A percentile compares a stretch with the other conserved stretches of the same genome.
phyloP scores from a whole-genome alignment of 2,329 filamentous ascomycete species.

The Paradendryphiella salina region DNA sequence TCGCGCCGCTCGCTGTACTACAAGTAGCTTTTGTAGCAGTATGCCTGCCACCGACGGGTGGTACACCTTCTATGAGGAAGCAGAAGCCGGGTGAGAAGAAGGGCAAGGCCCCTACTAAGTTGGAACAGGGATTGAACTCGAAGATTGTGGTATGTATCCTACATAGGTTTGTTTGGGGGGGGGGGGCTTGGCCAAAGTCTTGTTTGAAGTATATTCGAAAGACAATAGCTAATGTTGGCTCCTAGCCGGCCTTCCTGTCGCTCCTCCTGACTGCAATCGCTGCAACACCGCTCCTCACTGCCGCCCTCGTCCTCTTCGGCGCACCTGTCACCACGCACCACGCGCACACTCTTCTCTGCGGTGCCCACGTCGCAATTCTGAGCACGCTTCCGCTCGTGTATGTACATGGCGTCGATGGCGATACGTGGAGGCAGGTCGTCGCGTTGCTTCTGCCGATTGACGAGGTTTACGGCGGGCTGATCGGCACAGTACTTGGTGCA shows the following conservation, averaged over 20 bases:
- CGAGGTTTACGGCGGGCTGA: conserved; percentile 77
- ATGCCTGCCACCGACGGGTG: conserved; percentile 61
- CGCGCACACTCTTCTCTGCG: conserved; percentile 75
- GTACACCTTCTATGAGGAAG: conserved; percentile 52
- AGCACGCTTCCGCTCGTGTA: conserved; percentile 81
- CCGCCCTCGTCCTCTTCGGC: conserved; percentile 81
- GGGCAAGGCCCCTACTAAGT: conserved; percentile 26
- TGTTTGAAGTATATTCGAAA: not conserved
- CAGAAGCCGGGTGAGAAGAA: conserved; percentile 53
- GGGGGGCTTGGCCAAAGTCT: not conserved
- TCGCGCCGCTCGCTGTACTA: conserved; percentile 65
- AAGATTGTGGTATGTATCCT: conserved; percentile 49
- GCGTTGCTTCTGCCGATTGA: conserved; percentile 74
- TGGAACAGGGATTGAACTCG: conserved; percentile 30
- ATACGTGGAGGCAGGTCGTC: conserved; percentile 71
- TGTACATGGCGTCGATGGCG: conserved; percentile 74
- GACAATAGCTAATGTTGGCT: not conserved
- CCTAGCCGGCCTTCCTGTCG: conserved; percentile 70
- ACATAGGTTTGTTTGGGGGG: not conserved
- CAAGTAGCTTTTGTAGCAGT: conserved; percentile 65
- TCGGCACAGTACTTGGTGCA: conserved; percentile 79
- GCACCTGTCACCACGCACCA: conserved; percentile 84
- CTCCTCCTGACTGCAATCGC: conserved; percentile 62
- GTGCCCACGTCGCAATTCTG: conserved; percentile 79
- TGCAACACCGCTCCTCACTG: conserved; percentile 60